Evolutionary conservation across 2,329 filamentous ascomycete species (phyloP), one percentile per base, ranked within the genome.

Genomic region (Venturia pyrina): DNA sequence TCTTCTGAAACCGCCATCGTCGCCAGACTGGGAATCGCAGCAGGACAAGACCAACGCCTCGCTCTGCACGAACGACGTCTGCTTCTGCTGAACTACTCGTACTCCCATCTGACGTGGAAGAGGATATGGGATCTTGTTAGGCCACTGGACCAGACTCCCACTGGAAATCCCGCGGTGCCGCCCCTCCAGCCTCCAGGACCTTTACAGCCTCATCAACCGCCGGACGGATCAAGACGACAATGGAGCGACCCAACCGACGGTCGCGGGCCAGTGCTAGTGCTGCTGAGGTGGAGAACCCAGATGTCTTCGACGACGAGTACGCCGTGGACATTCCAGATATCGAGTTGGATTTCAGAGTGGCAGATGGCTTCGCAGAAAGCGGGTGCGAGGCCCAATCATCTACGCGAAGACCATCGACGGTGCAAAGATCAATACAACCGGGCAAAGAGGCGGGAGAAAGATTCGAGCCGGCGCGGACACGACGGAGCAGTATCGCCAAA

Each of bases 251-350:
- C 19, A 43, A 62, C 3, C 32, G n/a, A 15, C 60, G 44, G 37
- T 62, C 37, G 53, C 50, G 50, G 37, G 19, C 19, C 28, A 59
- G 48, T n/a, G 50, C 50, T 15, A 37, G 48, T n/a, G 50, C 50
- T 15, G 21, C n/a, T 21, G 53, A 48, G n/a, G 63, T 1, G 56
- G 57, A 19, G 37, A 76, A 75, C 66, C 70, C 73, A 64, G 76
- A 82, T 72, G 76, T 81, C 65, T 82, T 82, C 69, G 79, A 78
- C 72, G 80, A 82, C 71, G 78, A 81, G 68, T 77, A 75, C 69
- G 80, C 79, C 68, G 70, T 79, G 64, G 75, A 76, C 41, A 68
- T 44, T 19, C 21, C 72, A 15, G 71, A 73, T 66, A 72, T 75
- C 66, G 76, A 78, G 62, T 66, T 66, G 28, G 77, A 80, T 13